Evolutionary conservation across 305 asterid genomes (phyloP), one percentile per base, ranked within the genome.

Genomic region (Fraxinus nigra): DNA sequence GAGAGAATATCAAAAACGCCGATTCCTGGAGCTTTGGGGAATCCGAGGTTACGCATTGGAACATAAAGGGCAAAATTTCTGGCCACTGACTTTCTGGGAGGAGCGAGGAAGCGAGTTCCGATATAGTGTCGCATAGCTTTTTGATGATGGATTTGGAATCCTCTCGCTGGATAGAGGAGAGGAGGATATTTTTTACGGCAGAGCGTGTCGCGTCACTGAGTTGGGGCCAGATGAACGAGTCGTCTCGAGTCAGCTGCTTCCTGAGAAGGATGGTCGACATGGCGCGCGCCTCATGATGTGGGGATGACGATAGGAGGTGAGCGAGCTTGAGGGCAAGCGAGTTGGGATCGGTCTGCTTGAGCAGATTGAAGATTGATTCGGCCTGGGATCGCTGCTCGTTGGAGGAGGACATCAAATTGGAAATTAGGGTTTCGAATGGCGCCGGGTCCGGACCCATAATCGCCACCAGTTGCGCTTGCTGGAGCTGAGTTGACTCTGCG

Each of bases 351-450:
- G 88, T 92, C 83, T 92, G 93, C 88, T 94, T 94, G 72, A 92
- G 87, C 77, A 90, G 85, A 86, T 94, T 92, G 91, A 89, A 94
- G 76, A 92, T 80, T 24, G 93, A 82, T 85, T 94, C 98, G 10
- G 98, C 98, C 82, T 90, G 95, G 24, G 96, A 92, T 32, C 98
- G 90, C 83, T 89, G 93, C 69, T 94, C 96, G 92, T 94, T 94
- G 69, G 89, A 78, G 20, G 98, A 56, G 0, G 98, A 89, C 98
- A 94, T 94, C 78, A 94, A 87, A 65, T 94, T 95, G 0, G 98
- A 88, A 76, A 94, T 90, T 16, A 94, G 89, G 80, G 90, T 86
- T 59, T 92, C 98, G 86, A 94, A 94, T 1, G 90, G 92, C 34
- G 96, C 87, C 26, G 90, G 91, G 91, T 94, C 98, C 5, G 91